These are phyloP conservation scores for Rhodosporidiobolus sp. DNA, from an alignment of 768 basidiomycete genomes.

Conservation along the genomic window DNA sequence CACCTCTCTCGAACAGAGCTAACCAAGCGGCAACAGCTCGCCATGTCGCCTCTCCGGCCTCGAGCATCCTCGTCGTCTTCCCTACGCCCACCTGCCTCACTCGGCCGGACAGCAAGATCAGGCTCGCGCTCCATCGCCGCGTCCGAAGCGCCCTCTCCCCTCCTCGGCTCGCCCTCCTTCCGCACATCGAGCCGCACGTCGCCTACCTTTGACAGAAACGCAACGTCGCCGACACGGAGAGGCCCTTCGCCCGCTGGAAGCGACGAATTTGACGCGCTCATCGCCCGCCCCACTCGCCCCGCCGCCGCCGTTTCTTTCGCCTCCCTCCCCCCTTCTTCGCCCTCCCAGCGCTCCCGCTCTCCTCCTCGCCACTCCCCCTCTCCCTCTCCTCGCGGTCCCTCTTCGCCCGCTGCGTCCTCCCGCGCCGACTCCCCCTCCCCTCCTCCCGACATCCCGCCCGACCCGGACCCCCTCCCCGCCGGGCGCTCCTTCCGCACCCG, in stretches of 20 bases:
- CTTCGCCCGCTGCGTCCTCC: background rate
- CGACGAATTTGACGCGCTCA: background rate
- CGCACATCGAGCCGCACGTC: background rate
- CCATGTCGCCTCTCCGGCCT: slow-evolving; percentile 1
- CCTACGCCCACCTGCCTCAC: no score
- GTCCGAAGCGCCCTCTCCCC: background rate
- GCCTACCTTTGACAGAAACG: background rate
- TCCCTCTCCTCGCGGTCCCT: background rate
- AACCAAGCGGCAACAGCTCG: background rate
- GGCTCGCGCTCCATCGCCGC: background rate
- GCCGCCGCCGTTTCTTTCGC: background rate
- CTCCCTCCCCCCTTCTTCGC: background rate
- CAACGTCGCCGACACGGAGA: no score
- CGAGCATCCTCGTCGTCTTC: no score
- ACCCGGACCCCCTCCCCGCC: background rate
- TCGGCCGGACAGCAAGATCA: background rate
- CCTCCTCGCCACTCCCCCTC: background rate
- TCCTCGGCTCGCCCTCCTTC: background rate
- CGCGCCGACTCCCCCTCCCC: background rate
- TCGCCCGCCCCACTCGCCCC: background rate
- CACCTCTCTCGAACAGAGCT: background rate
- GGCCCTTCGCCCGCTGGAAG: background rate
- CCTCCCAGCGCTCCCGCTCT: background rate
- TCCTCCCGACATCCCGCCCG: slow-evolving; percentile 8
- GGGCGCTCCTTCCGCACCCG: slow-evolving; percentile 36